Conservation (phyloP, 768 basidiomycete species). For the Leccinum subgranulosum region DNA sequence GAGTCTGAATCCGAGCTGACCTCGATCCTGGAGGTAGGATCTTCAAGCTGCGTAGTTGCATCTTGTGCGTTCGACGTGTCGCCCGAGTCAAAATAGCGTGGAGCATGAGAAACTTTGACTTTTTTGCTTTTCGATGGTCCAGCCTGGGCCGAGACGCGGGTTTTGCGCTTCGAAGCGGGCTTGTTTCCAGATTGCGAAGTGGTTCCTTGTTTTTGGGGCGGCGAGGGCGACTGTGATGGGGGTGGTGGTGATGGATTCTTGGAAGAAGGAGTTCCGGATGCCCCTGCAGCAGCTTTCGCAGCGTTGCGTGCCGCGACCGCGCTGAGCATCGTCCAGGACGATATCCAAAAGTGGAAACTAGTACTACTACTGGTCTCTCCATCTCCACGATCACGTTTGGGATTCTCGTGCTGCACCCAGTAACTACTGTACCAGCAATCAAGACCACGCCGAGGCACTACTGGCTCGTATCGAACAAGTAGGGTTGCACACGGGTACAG, state of each 20-base stretch:
- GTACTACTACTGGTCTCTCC: not conserved
- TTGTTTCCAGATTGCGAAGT: conserved; percentile 12
- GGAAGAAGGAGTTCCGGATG: conserved; percentile 14
- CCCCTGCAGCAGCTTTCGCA: conserved; percentile 35
- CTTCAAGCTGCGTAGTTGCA: conserved; percentile 18
- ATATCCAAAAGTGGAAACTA: conserved; percentile 5
- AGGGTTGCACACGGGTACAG: too few species aligned
- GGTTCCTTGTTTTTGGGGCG: conserved; percentile 7
- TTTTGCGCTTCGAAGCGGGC: conserved; percentile 45
- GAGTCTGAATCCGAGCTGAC: conserved; percentile 31
- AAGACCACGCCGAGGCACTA: too few species aligned
- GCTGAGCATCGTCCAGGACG: conserved; percentile 50
- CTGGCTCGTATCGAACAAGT: too few species aligned
- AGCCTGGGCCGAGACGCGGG: conserved; percentile 24
- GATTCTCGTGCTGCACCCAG: conserved; percentile 16
- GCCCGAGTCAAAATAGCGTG: conserved; percentile 34
- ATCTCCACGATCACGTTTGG: conserved; percentile 3
- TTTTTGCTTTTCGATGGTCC: conserved; percentile 28
- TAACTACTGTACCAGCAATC: conserved; percentile 8
- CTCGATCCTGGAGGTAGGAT: conserved; percentile 35
- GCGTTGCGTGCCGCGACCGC: conserved; percentile 73
- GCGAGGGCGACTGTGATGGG: conserved; percentile 4
- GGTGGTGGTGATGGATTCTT: conserved; percentile 9
- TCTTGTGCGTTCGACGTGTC: conserved; percentile 34
- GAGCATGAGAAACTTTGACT: conserved; percentile 26